Conservation (phyloP, 768 basidiomycete genomes). For the Neoboletus magnificus region DNA sequence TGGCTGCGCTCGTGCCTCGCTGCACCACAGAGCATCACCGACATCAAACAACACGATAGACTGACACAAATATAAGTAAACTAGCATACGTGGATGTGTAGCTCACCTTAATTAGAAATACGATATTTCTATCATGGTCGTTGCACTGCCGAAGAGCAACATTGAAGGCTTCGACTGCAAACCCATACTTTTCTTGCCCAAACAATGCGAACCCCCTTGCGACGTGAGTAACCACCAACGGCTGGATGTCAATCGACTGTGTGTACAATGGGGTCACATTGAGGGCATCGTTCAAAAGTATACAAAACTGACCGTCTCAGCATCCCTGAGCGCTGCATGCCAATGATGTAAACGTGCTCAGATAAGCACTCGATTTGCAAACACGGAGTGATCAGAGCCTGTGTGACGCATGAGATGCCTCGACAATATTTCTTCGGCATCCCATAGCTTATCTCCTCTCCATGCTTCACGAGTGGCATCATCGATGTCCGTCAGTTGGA, state of each 20-base stretch:
- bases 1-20: too few species aligned
- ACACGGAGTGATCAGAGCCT: not conserved
- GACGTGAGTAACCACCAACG: constrained; percentile 4
- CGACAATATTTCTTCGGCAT: constrained; percentile 10
- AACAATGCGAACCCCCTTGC: constrained; percentile 10
- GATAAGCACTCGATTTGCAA: constrained; percentile 7
- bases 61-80: not conserved
- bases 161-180: constrained; percentile 3
- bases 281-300: not conserved
- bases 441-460: constrained; percentile 1
- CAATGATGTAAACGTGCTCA: constrained; percentile 2
- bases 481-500: too few species aligned
- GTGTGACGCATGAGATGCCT: not conserved
- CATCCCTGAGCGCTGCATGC: constrained; percentile 8
- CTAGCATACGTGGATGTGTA: too few species aligned
- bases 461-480: too few species aligned
- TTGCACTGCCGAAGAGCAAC: constrained; percentile 9
- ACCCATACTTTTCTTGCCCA: constrained; percentile 6
- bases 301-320: constrained; percentile 4
- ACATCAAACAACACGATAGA: constrained; percentile 6
- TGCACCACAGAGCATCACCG: too few species aligned
- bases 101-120: constrained; percentile 4
- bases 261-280: not conserved
- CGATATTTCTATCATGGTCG: not conserved
- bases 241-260: constrained; percentile 10